phyloP scores from a whole-genome alignment of 2,329 filamentous ascomycete species.

The Elsinoe ampelina region DNA sequence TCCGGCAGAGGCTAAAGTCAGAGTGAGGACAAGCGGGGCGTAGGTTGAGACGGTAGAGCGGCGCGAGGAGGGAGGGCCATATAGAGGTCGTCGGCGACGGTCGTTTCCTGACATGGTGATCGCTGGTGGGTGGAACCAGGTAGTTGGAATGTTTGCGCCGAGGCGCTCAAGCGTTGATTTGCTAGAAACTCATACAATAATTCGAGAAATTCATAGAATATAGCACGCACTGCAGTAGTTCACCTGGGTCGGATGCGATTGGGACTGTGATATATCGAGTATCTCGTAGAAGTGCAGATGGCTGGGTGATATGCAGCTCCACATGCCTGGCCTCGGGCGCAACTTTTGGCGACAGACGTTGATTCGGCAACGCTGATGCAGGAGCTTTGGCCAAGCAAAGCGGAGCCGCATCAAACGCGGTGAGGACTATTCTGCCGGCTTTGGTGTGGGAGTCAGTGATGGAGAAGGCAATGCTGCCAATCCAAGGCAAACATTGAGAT shows the following conservation, averaged over 20 bases:
- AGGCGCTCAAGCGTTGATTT: neutral
- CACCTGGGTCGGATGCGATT: neutral
- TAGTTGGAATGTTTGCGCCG: neutral
- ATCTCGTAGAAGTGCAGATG: neutral
- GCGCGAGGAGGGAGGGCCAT: conserved; percentile 33
- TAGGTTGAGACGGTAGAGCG: conserved; percentile 66
- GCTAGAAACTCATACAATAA: neutral
- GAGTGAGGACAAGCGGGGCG: conserved; percentile 77
- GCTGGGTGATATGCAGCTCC: neutral
- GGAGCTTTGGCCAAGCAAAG: neutral
- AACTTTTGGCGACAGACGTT: conserved; percentile 12
- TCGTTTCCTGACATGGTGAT: conserved; percentile 14
- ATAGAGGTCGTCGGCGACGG: conserved; percentile 44
- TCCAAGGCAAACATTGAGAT: neutral
- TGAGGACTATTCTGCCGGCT: neutral
- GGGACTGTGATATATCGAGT: neutral
- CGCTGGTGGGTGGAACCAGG: neutral
- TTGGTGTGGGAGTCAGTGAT: neutral
- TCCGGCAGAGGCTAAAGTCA: conserved; percentile 78
- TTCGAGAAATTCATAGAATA: neutral
- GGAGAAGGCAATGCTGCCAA: neutral
- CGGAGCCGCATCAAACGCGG: neutral
- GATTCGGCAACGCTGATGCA: conserved; percentile 9
- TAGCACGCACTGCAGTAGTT: too few species aligned
- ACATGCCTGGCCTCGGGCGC: neutral